Evolutionary conservation across 108 stramenopile genomes (phyloP), one percentile per base, ranked within the genome.

Genomic region (Nitzschia palea): DNA sequence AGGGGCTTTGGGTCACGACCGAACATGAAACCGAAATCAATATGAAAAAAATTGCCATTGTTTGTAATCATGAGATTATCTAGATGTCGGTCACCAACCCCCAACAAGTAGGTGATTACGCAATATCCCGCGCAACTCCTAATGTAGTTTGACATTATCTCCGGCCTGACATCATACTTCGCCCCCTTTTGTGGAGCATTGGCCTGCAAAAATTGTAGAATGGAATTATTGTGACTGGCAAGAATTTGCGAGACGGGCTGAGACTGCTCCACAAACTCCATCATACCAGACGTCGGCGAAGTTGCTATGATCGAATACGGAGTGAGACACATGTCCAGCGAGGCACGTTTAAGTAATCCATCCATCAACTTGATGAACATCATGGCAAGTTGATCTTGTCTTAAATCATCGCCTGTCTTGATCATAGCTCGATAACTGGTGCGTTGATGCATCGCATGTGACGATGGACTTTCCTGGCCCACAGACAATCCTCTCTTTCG

Each of bases 341-440:
- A 95, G 29, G 93, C 97, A 23, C 92, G 86, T 67, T 99, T 98
- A 61, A 98, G 75, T 6, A 98, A 68, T 4, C 90, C 65, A 80
- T 99, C 99, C 97, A 99, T 97, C 40, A 99, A 83, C 45, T 96
- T 86, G 44, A 99, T 91, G 91, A 99, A 87, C 83, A 96, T 94
- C 33, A 98, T 94, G 32, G 95, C 90, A 5, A 99, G 92, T 70
- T 99, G 98, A 77, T 99, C 99, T 76, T 99, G 99, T 0, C 99
- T 81, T 40, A 99, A 73, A 69, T 99, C 99, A 77, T 99, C 99
- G 22, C 99, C 99, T 35, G 92, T 93, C 82, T 99, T 99, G 69
- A 99, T 90, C 62, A 99, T 95, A 2, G 97, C 95, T 54, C 89
- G 84, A 79, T 90, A 95, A 42, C 66, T 73, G 5, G 74, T 45